Conservation (phyloP, 345 rosid species). For the Angophora floribunda region DNA sequence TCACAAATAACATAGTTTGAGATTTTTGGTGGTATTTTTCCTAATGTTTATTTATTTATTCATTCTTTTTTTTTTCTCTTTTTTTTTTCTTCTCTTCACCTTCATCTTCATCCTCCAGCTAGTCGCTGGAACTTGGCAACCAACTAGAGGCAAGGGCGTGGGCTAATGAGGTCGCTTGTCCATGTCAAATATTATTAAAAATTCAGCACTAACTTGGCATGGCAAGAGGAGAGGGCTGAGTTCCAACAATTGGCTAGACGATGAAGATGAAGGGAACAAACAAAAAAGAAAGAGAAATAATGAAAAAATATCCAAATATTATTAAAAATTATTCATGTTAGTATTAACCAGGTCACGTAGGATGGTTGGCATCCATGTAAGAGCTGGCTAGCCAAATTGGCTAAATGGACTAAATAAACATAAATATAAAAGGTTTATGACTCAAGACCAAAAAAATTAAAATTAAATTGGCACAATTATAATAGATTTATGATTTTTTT, state of each 20-base stretch:
- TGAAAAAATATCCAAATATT: accelerated
- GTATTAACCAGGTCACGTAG: accelerated
- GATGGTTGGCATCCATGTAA: accelerated
- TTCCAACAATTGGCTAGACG: accelerated
- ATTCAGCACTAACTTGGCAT: background rate
- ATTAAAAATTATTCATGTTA: accelerated
- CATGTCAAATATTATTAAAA: background rate
- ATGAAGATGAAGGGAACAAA: background rate
- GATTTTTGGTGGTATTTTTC: too few species aligned
- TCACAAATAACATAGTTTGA: too few species aligned
- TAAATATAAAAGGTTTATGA: accelerated
- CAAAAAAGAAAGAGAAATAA: too few species aligned
- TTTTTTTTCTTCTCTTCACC: background rate
- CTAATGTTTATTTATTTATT: too few species aligned
- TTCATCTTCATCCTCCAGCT: background rate
- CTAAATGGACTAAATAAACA: accelerated
- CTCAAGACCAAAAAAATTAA: accelerated
- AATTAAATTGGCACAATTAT: accelerated
- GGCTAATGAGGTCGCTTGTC: background rate
- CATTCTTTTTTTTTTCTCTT: too few species aligned
- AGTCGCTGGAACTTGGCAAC: accelerated
- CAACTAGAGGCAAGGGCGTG: background rate
- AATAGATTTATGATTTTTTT: too few species aligned
- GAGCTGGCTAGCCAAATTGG: accelerated
- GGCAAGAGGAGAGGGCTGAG: background rate